phyloP scores from a whole-genome alignment of 1,284 basidiomycete genomes.

The Athelia psychrophila region DNA sequence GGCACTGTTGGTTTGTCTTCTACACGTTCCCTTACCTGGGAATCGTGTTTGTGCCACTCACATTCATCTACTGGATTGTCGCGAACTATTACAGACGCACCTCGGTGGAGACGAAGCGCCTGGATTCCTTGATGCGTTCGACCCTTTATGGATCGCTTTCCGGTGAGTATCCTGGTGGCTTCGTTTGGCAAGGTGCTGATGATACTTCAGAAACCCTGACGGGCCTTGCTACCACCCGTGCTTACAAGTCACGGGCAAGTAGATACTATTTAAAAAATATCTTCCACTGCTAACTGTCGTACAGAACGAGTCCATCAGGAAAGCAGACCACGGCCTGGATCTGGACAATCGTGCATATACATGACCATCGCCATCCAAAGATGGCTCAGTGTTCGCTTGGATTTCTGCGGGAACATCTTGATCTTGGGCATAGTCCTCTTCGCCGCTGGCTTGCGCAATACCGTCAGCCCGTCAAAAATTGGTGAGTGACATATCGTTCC shows the following conservation, averaged over 20 bases:
- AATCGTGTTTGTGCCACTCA: constrained; percentile 54
- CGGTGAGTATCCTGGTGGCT: constrained; percentile 16
- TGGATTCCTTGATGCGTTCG: constrained; percentile 72
- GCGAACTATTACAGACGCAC: constrained; percentile 52
- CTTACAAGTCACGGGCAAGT: constrained; percentile 39
- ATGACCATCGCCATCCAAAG: constrained; percentile 66
- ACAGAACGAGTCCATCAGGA: constrained; percentile 42
- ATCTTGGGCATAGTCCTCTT: constrained; percentile 74
- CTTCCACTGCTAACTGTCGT: constrained; percentile 2
- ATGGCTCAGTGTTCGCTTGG: constrained; percentile 60
- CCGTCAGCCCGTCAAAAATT: constrained; percentile 47
- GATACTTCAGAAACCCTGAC: constrained; percentile 38
- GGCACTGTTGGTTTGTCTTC: constrained; percentile 47
- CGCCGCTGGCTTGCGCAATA: constrained; percentile 51
- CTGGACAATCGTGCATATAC: constrained; percentile 76
- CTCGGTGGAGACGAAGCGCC: constrained; percentile 64
- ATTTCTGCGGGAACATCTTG: constrained; percentile 70
- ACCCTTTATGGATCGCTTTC: constrained; percentile 56
- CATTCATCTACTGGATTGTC: constrained; percentile 45
- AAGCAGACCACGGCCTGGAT: constrained; percentile 62
- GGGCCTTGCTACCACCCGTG: constrained; percentile 42
- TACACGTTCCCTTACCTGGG: constrained; percentile 64
- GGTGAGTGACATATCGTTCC: constrained; percentile 28
- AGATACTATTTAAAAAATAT: background rate
- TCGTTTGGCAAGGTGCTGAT: constrained; percentile 25